Evolutionary conservation across 2,329 filamentous ascomycete genomes (phyloP).

Genomic region (Verticillium albo-atrum): DNA sequence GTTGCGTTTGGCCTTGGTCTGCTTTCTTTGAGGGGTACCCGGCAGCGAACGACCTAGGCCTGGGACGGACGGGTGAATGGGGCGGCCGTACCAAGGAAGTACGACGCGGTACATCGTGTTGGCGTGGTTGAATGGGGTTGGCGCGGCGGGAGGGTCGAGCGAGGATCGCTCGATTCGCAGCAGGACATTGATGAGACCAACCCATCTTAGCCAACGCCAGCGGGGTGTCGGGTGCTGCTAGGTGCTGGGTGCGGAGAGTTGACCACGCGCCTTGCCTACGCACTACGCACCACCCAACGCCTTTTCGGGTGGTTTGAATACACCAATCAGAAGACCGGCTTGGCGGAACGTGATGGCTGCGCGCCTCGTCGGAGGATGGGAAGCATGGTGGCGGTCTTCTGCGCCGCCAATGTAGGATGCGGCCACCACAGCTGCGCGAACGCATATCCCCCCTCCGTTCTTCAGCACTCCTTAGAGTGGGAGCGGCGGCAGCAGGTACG

Average conservation of each 20-base stretch:
- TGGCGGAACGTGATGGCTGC: conserved; percentile 16
- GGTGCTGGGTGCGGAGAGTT: neutral
- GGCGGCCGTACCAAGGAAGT: neutral
- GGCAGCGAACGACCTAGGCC: neutral
- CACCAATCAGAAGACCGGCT: conserved; percentile 12
- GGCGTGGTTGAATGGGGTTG: neutral
- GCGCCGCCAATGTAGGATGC: neutral
- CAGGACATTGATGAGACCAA: neutral
- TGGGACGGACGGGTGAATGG: neutral
- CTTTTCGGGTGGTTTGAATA: neutral
- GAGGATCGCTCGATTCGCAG: neutral
- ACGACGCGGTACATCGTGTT: neutral
- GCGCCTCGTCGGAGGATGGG: conserved; percentile 1
- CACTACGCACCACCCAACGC: neutral
- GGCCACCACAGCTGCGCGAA: neutral
- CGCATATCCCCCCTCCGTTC: neutral
- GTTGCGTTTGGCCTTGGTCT: no score
- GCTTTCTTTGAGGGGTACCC: neutral
- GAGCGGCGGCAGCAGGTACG: neutral
- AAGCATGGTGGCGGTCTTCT: conserved; percentile 5
- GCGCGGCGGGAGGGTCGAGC: neutral
- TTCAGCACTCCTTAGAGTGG: neutral
- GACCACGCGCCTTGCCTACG: neutral
- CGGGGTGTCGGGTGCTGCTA: neutral
- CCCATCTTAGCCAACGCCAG: neutral